Evolutionary conservation across 257 asterid species (phyloP).

Genomic region (Solanum sitiens): DNA sequence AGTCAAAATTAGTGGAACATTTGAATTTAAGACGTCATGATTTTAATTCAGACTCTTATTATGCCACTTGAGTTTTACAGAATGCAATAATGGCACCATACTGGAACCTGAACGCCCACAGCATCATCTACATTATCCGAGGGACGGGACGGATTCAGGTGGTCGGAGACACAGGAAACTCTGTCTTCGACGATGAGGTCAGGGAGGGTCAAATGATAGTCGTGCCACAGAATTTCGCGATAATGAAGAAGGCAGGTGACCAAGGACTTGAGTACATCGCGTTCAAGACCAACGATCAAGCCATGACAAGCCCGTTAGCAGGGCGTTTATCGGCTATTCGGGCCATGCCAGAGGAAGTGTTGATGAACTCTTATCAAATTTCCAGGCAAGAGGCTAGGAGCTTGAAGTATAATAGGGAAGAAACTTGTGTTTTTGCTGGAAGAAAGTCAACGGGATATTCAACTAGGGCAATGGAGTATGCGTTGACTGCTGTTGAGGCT

Average conservation of each 20-base stretch:
- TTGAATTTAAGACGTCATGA: no score
- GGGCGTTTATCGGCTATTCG: conserved; percentile 55
- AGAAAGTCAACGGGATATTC: neutral
- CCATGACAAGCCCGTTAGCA: conserved; percentile 26
- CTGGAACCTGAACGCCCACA: conserved; percentile 46
- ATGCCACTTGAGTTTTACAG: conserved; percentile 9
- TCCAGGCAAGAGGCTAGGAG: conserved; percentile 35
- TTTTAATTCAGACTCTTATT: neutral
- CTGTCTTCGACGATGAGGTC: conserved; percentile 37
- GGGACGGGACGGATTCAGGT: conserved; percentile 55
- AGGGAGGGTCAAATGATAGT: conserved; percentile 37
- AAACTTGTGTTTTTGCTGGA: conserved; percentile 25
- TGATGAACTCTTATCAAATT: conserved; percentile 35
- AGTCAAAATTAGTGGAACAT: neutral
- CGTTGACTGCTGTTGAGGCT: conserved; percentile 1
- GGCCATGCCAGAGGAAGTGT: conserved; percentile 46
- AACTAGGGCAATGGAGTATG: neutral
- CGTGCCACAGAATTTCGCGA: conserved; percentile 53
- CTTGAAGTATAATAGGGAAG: conserved; percentile 51
- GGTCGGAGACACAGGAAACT: conserved; percentile 31
- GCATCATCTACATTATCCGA: conserved; percentile 24
- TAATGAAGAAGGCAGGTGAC: conserved; percentile 37
- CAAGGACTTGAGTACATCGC: conserved; percentile 52
- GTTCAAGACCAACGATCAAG: conserved; percentile 56
- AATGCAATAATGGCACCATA: conserved; percentile 45